Conservation (phyloP, 2,329 filamentous ascomycete genomes). For the Leptodontidium sp. region DNA sequence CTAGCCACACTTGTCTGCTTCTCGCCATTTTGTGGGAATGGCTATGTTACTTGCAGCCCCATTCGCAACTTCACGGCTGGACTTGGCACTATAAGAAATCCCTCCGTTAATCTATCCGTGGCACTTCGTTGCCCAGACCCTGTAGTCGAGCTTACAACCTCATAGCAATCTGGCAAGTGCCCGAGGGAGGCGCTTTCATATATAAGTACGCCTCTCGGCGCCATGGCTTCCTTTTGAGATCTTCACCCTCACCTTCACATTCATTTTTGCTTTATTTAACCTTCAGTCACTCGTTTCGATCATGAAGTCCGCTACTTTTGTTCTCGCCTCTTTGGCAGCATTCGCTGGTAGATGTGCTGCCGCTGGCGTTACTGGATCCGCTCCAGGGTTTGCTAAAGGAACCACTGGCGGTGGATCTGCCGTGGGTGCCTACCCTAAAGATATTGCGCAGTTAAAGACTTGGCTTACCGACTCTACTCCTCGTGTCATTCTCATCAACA, state of each 20-base stretch:
- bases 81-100: constrained; percentile 16
- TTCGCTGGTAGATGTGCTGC: constrained; percentile 17
- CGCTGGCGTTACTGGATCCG: constrained; percentile 28
- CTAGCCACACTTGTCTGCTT: constrained; percentile 7
- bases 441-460: constrained; percentile 62
- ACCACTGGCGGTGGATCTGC: constrained; percentile 68
- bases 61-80: background rate
- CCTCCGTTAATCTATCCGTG: constrained; percentile 14
- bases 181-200: background rate
- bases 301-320: constrained; percentile 20
- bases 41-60: background rate
- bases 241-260: constrained; percentile 14
- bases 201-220: constrained; percentile 6
- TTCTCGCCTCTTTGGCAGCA: constrained; percentile 20
- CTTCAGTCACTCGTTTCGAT: constrained; percentile 20
- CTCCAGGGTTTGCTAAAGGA: constrained; percentile 47
- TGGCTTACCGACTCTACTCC: constrained; percentile 63
- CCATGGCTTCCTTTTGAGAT: constrained; percentile 8
- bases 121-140: background rate
- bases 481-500: constrained; percentile 66
- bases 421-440: constrained; percentile 59
- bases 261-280: constrained; percentile 10
- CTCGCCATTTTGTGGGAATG: background rate
- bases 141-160: background rate
- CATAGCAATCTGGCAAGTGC: background rate